Base-by-base conservation (phyloP, 768 basidiomycete genomes). In the Gautieria morchelliformis region DNA sequence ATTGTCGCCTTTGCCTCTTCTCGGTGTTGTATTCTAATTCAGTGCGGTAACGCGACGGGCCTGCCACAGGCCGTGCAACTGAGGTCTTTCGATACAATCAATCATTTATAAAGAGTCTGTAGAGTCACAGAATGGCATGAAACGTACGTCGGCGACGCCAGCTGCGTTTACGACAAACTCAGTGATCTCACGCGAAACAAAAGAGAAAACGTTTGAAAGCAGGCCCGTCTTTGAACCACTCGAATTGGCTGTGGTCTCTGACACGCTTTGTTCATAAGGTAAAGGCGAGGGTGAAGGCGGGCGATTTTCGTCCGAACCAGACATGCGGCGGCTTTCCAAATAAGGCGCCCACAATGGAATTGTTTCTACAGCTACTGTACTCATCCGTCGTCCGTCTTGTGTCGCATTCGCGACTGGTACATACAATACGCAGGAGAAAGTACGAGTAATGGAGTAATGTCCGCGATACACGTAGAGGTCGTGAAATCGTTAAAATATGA, bases 91-190 rank as follows among this genome's bases (percentile, higher is more conserved):
- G 17, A 37, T 33, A 37, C 32, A 4, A 40, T 37, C 3, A 17
- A 24, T 14, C 15, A 52, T 52, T 11, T 19, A 30, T n/a, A 52
- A 39, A 35, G 14, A 22, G 46, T 19, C 4, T 24, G 27, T 56
- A 22, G 14, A 12, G 5, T 27, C 14, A 12, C 9, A 5, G 20
- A 20, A 44, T 39, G n/a, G 30, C n/a, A 37, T 39, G 30, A 57
- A n/a, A 48, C 56, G 15, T 35, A 57, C 56, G 46, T 57, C 56
- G 12, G 24, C 15, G 33, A 70, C 69, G 5, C 82, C 83, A 9
- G 83, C 80, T 49, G 88, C 88, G 63, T 73, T 84, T 19, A 77
- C 69, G 24, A 89, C 75, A 67, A 91, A 90, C 11, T 82, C 81
- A 47, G 81, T 81, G 39, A 89, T 65, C 67, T 91, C 88, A 51